Percentiles rank a stretch among this genome's conserved stretches.
Conservation (phyloP, 352 stramenopile species). For the Phytophthora citricola region DNA sequence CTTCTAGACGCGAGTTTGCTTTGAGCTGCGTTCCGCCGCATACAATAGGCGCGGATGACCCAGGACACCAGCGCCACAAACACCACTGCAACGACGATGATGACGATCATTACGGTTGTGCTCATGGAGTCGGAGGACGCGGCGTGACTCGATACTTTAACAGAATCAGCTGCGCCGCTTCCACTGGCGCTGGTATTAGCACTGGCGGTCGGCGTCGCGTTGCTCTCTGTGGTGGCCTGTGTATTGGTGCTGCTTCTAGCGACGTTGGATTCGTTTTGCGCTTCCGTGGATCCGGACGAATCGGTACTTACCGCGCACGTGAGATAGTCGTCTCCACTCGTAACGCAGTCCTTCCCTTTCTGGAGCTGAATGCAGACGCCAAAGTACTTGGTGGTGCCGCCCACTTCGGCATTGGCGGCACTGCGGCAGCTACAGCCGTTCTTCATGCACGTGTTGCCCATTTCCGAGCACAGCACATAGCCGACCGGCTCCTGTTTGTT, state of each 20-base stretch:
- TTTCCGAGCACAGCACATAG: conserved; percentile 39
- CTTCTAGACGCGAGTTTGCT: conserved; percentile 21
- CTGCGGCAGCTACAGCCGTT: conserved; percentile 42
- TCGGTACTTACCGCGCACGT: conserved; percentile 29
- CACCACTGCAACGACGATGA: conserved; percentile 39
- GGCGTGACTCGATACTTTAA: conserved; percentile 3
- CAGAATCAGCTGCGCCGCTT: background rate
- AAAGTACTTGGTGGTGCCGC: conserved; percentile 37
- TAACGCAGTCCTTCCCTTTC: conserved; percentile 31
- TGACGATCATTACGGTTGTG: conserved; percentile 29
- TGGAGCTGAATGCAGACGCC: conserved; percentile 35
- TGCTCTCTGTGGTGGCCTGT: conserved; percentile 27
- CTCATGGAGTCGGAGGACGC: conserved; percentile 25
- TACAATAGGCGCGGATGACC: conserved; percentile 36
- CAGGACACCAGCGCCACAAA: conserved; percentile 42
- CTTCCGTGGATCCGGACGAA: conserved; percentile 1
- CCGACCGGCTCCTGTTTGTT: conserved; percentile 32
- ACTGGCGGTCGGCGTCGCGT: conserved; percentile 1
- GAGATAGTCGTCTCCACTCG: conserved; percentile 33
- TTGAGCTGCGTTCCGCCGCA: conserved; percentile 16
- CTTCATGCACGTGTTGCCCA: conserved; percentile 43
- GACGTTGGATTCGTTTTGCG: conserved; percentile 18
- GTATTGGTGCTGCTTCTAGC: conserved; percentile 6
- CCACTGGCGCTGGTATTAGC: conserved; percentile 11
- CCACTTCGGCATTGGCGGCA: conserved; percentile 15